Base-by-base conservation (phyloP, 2,329 filamentous ascomycete genomes). In the Arthrobotrys iridis region DNA sequence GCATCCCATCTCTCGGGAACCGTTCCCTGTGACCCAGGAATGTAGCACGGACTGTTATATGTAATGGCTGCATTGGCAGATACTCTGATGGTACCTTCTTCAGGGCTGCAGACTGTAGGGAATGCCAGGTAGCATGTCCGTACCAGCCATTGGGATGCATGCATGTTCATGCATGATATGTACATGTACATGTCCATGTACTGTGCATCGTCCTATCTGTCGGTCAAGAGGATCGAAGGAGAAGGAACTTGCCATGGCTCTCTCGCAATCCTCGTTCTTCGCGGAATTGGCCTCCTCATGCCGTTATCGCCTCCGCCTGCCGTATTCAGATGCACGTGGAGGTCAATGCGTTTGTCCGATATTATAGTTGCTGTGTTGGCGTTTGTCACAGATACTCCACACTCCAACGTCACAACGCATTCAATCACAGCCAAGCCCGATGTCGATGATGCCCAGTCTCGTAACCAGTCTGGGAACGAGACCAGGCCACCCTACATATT, bases 1-100 rank as follows among this genome's bases (percentile, higher is more conserved):
- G 28, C 65, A 55, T 18, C 37, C 52, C 65, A 60, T 26, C 62
- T 71, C 30, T 48, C 66, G 66, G 66, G 58, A 63, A 63, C 66
- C 58, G 66, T 33, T 48, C 10, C 50, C 50, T 55, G 55, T 68
- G 52, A 11, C 43, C 26, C 28, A 37, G 50, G 18, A 45, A 40
- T 46, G 22, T 59, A 59, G 37, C 30, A 52, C 63, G 50, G 52
- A 46, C 52, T 40, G 55, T 59, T 60, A 60, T 60, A 50, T 52
- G 50, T 68, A 40, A 46, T n/a, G 3, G 7, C 35, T 62, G 55
- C 22, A 43, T 15, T 43, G n/a, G 55, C 37, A 33, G 30, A 24
- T 50, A 43, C 62, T 57, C 46, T 46, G 18, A 13, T 26, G 40
- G 48, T 65, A 72, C 67, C 37, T 45, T 41, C 59, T 46, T 26